Base-by-base conservation (phyloP, 2,329 filamentous ascomycete species). In the Trichophyton verrucosum region DNA sequence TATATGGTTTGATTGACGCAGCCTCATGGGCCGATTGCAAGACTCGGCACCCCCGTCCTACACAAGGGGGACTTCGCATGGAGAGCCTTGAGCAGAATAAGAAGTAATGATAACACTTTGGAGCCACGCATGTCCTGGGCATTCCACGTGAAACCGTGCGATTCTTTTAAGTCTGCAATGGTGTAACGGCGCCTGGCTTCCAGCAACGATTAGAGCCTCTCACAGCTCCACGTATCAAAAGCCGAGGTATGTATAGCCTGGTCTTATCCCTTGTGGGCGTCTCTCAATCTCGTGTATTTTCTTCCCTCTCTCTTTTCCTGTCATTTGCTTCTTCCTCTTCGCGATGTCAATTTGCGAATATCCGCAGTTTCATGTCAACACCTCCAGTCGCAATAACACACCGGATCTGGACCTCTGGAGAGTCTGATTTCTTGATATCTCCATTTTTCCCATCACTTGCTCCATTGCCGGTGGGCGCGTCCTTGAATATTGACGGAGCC, bases 341-440 rank as follows among this genome's bases (percentile, higher is more conserved):
- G 8, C 46, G 22, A n/a, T 40, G 9, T 59, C 47, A 64, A 24
- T 36, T 61, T 9, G 89, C 88, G 76, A 92, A 95, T 59, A 95
- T 83, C 67, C 88, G 81, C 64, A 95, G 82, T 66, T 85, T 89
- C 70, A 85, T 77, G 76, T 95, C 89, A 61, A 95, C 89, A 70
- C 90, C 89, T 40, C 89, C 90, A 2, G 90, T 95, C 7, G 90
- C 91, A 67, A 96, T 86, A 17, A 95, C 86, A 71, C 90, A 95
- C 64, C 89, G 82, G 64, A 95, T 79, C 62, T 77, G 78, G 22
- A 83, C 82, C 1, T 71, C 78, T 22, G 57, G 15, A 6, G 22
- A 22, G 2, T 44, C 57, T 8, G 17, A 5, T 38, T 44, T 47
- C 27, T 33, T 46, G 20, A 65, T 51, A 68, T 66, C 11, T 47